These are phyloP conservation scores for Incumbomyces lentus DNA, from an alignment of 2,329 filamentous ascomycete species.

Conservation along the genomic window DNA sequence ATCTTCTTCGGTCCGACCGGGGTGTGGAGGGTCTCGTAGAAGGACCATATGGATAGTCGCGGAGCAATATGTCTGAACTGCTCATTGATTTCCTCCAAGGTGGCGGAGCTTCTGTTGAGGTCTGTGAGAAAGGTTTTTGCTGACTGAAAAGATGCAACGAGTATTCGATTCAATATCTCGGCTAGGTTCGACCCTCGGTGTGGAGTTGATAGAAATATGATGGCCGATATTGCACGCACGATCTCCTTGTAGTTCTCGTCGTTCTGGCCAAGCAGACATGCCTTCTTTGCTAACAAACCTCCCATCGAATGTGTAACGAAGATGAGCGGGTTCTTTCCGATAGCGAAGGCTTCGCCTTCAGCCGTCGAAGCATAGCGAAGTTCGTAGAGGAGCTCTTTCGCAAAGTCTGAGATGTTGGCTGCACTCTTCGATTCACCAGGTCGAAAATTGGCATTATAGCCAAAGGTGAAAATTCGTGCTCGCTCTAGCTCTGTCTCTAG, in stretches of 20 bases:
- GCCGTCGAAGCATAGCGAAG: slow-evolving; percentile 2
- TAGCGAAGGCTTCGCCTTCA: not conserved
- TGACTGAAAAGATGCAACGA: slow-evolving; percentile 18
- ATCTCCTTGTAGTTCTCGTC: slow-evolving; percentile 6
- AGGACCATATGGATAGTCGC: slow-evolving; percentile 33
- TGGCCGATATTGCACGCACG: slow-evolving; percentile 6
- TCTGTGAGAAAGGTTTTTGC: slow-evolving; percentile 32
- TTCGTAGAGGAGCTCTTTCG: slow-evolving; percentile 13
- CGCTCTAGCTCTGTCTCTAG: slow-evolving; percentile 18
- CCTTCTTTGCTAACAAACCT: slow-evolving; percentile 12
- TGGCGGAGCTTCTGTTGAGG: slow-evolving; percentile 27
- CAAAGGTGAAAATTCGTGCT: slow-evolving; percentile 22
- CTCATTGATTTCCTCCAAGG: slow-evolving; percentile 35
- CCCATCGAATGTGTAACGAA: slow-evolving; percentile 13
- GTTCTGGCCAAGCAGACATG: slow-evolving; percentile 8
- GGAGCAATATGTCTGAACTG: slow-evolving; percentile 33
- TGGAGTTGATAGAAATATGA: slow-evolving; percentile 25
- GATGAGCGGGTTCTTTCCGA: slow-evolving; percentile 10
- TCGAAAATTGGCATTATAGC: slow-evolving; percentile 20
- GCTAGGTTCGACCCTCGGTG: slow-evolving; percentile 23
- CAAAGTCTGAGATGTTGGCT: slow-evolving; percentile 8
- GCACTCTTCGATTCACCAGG: slow-evolving; percentile 3
- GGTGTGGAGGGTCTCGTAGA: slow-evolving; percentile 34
- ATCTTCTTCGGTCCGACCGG: slow-evolving; percentile 22
- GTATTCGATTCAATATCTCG: slow-evolving; percentile 23